Evolutionary conservation across 2,329 filamentous ascomycete genomes (phyloP).

Genomic region (Bretziella fagacearum): DNA sequence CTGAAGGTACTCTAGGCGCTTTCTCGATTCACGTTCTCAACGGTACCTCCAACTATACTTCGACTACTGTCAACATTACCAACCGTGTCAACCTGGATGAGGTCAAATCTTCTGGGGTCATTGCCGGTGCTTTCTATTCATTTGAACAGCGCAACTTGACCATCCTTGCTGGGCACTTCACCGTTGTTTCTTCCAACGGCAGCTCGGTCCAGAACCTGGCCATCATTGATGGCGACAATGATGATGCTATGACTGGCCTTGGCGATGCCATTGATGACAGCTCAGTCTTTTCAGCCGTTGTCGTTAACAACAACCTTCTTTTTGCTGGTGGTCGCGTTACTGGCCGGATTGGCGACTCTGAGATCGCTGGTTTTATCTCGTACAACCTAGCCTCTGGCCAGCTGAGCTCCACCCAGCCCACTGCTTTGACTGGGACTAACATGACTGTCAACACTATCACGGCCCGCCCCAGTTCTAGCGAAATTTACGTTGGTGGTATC

Average conservation of each 20-base stretch:
- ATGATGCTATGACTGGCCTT: slow-evolving; percentile 51
- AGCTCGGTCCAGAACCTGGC: slow-evolving; percentile 62
- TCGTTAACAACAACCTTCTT: slow-evolving; percentile 47
- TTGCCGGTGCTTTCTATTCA: slow-evolving; percentile 62
- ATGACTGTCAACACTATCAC: slow-evolving; percentile 63
- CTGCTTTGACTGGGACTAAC: slow-evolving; percentile 51
- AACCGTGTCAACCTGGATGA: slow-evolving; percentile 18
- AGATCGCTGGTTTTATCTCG: slow-evolving; percentile 56
- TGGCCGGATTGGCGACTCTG: slow-evolving; percentile 46
- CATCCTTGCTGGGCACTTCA: slow-evolving; percentile 75
- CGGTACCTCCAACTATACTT: slow-evolving; percentile 21
- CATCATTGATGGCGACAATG: slow-evolving; percentile 62
- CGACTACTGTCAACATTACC: slow-evolving; percentile 22
- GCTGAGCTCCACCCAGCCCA: slow-evolving; percentile 51
- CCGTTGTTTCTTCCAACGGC: slow-evolving; percentile 49
- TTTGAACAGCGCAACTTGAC: slow-evolving; percentile 60
- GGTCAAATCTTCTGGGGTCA: slow-evolving; percentile 39
- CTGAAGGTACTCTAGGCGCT: slow-evolving; percentile 32
- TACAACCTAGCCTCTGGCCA: slow-evolving; percentile 55
- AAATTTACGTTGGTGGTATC: slow-evolving; percentile 72
- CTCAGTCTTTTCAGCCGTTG: slow-evolving; percentile 60
- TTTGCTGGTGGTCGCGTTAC: slow-evolving; percentile 71
- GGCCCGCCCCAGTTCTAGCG: slow-evolving; percentile 48
- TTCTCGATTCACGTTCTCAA: slow-evolving; percentile 41
- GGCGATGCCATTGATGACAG: slow-evolving; percentile 46